Evolutionary conservation across 2,329 filamentous ascomycete species (phyloP), one percentile per base, ranked within the genome.

Genomic region (Epichloe sibirici): DNA sequence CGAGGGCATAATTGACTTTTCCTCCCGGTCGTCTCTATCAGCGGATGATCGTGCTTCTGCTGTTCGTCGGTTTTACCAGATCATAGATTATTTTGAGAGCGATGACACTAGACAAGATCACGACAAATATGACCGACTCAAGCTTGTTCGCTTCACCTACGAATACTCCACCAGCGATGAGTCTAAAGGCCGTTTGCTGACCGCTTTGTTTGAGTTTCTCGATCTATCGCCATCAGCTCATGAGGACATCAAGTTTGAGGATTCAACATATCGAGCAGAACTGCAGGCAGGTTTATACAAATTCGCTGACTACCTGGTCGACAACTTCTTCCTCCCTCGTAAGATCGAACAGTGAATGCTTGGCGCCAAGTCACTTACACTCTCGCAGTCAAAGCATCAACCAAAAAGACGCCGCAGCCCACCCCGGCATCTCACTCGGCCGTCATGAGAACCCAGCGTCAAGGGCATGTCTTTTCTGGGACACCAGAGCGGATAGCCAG

Each of bases 281-380:
- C 34, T 23, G 15, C 23, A n/a, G 15, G 21, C n/a, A 21, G 34
- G 15, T 21, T 28, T 48, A 17, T 23, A 37, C 28, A 43, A 34
- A 21, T 54, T 54, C 25, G 48, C 52, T 8, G 52, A 54, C 17
- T 51, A 51, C 39, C 28, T 57, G 17, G 6, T 53, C 23, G 44
- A 57, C 17, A 55, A 55, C 45, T 51, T 55, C 48, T 53, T 55
- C 38, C n/a, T 55, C 15, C 54, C 51, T 7, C n/a, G 51, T 53
- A 21, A 25, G 39, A 31, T 35, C 35, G n/a, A 15, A 17, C 15
- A n/a, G 31, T 38, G 39, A 12, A 21, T 15, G n/a, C 40, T 21
- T 45, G n/a, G 31, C 7, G 21, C 15, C 38, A 4, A 38, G 15
- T 23, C 35, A 11, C 5, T 34, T 21, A 31, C n/a, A 17, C 21